Evolutionary conservation across 306 rosid species (phyloP), one percentile per base, ranked within the genome.

Genomic region (Potentilla sterilis): DNA sequence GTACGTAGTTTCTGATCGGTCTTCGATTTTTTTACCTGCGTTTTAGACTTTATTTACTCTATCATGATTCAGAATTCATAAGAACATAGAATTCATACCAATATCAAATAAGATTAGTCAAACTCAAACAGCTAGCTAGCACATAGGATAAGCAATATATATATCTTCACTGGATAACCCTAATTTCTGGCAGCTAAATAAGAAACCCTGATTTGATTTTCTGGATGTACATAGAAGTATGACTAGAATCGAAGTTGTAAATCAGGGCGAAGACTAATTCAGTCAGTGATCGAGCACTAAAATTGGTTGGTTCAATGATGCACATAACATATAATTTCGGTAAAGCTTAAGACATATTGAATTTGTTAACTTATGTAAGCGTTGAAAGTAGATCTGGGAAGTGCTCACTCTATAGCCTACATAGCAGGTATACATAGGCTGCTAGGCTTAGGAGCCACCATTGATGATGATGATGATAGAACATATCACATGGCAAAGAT

Each of bases 381-480:
- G 28, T 28, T 32, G 69, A 24, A 43, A 73, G 37, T 44, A 57
- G 47, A 19, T 41, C 38, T 37, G 32, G 42, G 51, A 34, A 48
- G 67, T 72, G 76, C 51, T 66, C 76, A 21, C 13, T 59, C 76
- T 72, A 54, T 54, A 58, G 66, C 40, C 67, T 72, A 21, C 18
- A 35, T 19, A 70, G 62, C 47, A 70, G 6, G 37, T 4, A 67
- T 40, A 55, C 6, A 58, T 38, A 38, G 46, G 48, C 0, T 34
- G 69, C 51, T 21, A 73, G 77, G 55, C 43, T 15, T 75, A 21
- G 41, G 44, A 37, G 16, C 49, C 63, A 47, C 65, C 52, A 37
- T 70, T 19, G 71, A 22, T 34, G 78, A 14, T 75, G 78, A 9
- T 75, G 72, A 49, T 64, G 63, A 64, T 65, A 38, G 72, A 75